Conservation (phyloP, 306 rosid genomes). For the Spatholobus suberectus region DNA sequence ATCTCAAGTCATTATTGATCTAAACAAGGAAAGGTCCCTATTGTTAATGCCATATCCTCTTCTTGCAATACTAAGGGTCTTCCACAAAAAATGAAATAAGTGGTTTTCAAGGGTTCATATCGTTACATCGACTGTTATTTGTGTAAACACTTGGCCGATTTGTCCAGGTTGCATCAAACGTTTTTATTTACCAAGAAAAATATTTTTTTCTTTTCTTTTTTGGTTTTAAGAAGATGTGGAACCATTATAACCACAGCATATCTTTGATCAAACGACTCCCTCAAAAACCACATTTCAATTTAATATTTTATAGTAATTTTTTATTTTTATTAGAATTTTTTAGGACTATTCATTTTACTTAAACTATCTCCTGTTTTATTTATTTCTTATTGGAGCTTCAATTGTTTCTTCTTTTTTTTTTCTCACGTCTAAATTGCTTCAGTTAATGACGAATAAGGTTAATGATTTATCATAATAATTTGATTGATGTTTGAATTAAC, state of each 20-base stretch:
- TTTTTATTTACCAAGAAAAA: neutral
- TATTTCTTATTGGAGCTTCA: neutral
- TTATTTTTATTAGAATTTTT: neutral
- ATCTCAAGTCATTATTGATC: neutral
- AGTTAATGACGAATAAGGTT: neutral
- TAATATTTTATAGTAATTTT: neutral
- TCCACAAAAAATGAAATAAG: slow-evolving; percentile 22
- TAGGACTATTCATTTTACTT: neutral
- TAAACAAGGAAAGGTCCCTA: slow-evolving; percentile 17
- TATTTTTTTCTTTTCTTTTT: too few species aligned
- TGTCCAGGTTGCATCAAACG: neutral
- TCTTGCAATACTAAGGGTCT: neutral
- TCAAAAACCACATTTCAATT: neutral
- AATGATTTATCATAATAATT: neutral
- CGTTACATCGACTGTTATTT: neutral
- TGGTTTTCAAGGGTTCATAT: neutral
- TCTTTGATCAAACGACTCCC: neutral
- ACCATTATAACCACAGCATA: neutral
- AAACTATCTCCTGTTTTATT: neutral
- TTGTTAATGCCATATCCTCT: slow-evolving; percentile 13
- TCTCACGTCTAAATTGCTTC: neutral
- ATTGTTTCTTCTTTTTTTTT: neutral
- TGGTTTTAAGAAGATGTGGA: neutral
- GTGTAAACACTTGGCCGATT: neutral
- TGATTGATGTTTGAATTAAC: neutral